Evolutionary conservation across 352 stramenopile species (phyloP), one percentile per base, ranked within the genome.

Genomic region (Phytopythium helicoides): DNA sequence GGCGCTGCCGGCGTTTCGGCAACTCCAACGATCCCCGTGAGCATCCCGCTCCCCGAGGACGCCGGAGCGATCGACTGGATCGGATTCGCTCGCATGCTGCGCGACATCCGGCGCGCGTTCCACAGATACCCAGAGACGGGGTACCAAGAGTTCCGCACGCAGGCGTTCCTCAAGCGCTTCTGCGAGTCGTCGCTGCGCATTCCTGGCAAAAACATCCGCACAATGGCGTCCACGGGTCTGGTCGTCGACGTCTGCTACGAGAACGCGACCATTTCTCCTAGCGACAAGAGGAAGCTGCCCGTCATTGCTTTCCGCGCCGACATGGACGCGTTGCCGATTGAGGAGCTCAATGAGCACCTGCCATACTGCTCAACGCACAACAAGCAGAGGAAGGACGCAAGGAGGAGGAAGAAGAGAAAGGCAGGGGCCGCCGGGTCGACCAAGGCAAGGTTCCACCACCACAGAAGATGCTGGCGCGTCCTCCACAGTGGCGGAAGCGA

Each of bases 281-380:
- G 52, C 18, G 85, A 89, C 28, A 75, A 79, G 33, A 69, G 77
- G 41, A 83, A 82, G 50, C 45, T 82, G 12, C 92, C 90, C 1
- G 95, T 95, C 42, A 56, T 99, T 6, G 81, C 96, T 4, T 86
- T 99, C 45, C 81, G 96, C 39, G 91, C 96, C 8, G 96, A 99
- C 64, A 99, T 99, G 87, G 96, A 99, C 66, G 94, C 89, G 14
- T 64, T 98, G 14, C 94, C 94, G 4, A 97, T 99, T 60, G 63
- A 89, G 57, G 84, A 94, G 53, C 52, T 86, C 48, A 94, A 91
- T 45, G 67, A 88, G 15, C 77, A 91, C 58, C 58, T 94, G 56
- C 71, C 81, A 3, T 92, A 92, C 47, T 87, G 76, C 46, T 94
- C 83, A 11, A 88, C 73, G 18, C 64, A 84, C 53, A 89, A 85